Conservation (phyloP, 129 eudicot genomes). For the Helianthus tuberosus region DNA sequence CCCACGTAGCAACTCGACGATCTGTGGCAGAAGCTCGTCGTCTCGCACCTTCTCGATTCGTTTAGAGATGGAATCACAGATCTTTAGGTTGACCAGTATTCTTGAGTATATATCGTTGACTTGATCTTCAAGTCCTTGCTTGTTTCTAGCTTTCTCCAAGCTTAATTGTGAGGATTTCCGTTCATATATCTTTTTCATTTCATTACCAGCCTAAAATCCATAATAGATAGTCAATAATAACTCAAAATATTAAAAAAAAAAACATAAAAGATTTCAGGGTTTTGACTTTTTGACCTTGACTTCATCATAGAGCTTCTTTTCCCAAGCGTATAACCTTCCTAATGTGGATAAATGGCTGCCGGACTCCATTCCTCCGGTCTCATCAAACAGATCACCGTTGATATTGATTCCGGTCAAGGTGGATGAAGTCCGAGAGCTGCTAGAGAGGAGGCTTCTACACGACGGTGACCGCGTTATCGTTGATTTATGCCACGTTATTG, state of each 20-base stretch:
- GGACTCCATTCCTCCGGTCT: conserved; percentile 51
- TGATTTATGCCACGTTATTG: conserved; percentile 42
- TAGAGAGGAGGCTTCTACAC: conserved; percentile 48
- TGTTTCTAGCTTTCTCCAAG: conserved; percentile 29
- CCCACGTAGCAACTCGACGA: conserved; percentile 59
- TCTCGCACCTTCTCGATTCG: conserved; percentile 59
- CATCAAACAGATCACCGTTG: conserved; percentile 38
- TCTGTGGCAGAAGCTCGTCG: conserved; percentile 60
- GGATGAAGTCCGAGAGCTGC: conserved; percentile 45
- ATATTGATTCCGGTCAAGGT: conserved; percentile 39
- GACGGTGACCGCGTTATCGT: conserved; percentile 39
- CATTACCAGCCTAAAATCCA: conserved; percentile 44
- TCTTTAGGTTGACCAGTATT: conserved; percentile 45
- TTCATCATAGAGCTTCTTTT: conserved; percentile 61
- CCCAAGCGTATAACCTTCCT: conserved; percentile 67
- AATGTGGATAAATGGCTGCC: conserved; percentile 64
- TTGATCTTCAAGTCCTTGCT: conserved; percentile 36
- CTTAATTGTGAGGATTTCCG: conserved; percentile 42
- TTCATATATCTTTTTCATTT: conserved; percentile 45
- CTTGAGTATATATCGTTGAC: conserved; percentile 45
- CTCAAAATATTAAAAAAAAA: not conserved
- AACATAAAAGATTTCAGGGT: not conserved
- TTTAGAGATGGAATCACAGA: conserved; percentile 49
- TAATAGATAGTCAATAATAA: not conserved
- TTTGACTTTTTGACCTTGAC: conserved; percentile 41